A percentile compares a stretch with the other conserved stretches of the same genome.
Conservation (phyloP, 352 stramenopile genomes). For the Phytophthora colocasiae region DNA sequence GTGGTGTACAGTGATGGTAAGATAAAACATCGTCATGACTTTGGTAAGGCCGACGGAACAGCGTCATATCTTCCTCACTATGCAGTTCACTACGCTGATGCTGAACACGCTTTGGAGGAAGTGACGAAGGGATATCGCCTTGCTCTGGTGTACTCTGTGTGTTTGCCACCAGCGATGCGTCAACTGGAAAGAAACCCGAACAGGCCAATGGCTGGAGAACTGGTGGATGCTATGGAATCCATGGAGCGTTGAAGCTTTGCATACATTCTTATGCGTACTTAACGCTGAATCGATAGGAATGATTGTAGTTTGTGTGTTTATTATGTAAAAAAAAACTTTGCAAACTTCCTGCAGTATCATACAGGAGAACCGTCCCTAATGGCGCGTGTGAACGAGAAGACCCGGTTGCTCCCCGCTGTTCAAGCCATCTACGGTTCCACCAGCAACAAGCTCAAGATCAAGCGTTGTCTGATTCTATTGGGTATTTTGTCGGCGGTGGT, state of each 20-base stretch:
- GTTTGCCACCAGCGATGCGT: too few species aligned
- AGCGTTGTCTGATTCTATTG: conserved; percentile 23
- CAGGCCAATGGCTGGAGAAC: neutral
- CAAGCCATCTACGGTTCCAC: conserved; percentile 28
- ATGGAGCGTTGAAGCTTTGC: neutral
- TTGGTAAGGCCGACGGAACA: conserved; percentile 20
- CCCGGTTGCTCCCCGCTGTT: conserved; percentile 2
- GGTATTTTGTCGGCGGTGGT: conserved; percentile 17
- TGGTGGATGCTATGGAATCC: neutral
- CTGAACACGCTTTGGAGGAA: too few species aligned
- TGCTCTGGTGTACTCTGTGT: too few species aligned
- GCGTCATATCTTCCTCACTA: conserved; percentile 11
- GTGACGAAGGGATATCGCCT: too few species aligned
- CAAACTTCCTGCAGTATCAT: conserved; percentile 8
- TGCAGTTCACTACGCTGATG: too few species aligned
- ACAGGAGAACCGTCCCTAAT: neutral
- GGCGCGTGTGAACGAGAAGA: conserved; percentile 10
- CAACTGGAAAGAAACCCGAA: neutral
- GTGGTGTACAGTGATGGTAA: neutral
- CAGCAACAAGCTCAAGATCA: conserved; percentile 26
- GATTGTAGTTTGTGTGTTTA: neutral
- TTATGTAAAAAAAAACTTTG: too few species aligned
- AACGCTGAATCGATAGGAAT: conserved; percentile 4
- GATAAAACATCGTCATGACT: conserved; percentile 22
- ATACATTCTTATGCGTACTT: neutral